Base-by-base conservation (phyloP, 228 moss, liverwort and hornwort species). In the Sphagnum magellanicum region DNA sequence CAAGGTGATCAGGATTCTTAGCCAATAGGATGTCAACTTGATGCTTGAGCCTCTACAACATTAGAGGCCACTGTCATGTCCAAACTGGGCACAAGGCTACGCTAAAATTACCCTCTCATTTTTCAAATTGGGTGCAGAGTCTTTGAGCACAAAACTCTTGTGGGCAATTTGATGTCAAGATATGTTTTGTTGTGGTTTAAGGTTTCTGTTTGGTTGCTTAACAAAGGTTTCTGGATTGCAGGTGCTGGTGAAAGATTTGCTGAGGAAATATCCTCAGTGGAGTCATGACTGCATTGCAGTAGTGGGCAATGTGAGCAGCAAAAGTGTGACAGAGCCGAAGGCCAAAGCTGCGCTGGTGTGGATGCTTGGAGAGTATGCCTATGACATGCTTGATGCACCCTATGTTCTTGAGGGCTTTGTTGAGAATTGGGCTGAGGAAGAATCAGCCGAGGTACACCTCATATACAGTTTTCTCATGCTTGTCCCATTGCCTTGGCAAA, bases 241-340 rank as follows among this genome's bases (percentile, higher is more conserved):
- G 97, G 93, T 98, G 48, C 81, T 98, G 63, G 93, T 98, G 73
- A 98, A 93, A 73, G 97, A 98, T 66, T 87, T 93, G n/a, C 75
- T 98, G 75, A 89, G 97, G 47, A 98, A 93, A 68, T 98, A 98
- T 73, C 93, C 97, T 12, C 97, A 93, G 57, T 98, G 97, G 97
- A 98, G 97, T 81, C 97, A 92, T 79, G 89, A 93, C 75, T 98
- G 97, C 75, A 98, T 98, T 77, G 97, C 97, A 70, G 97, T 98
- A 52, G 91, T 98, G 5, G 97, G 97, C 68, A 90, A 82, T 71
- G 97, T 98, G 65, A 98, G 97, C 87, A 92, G 90, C 72, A 86
- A 98, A 70, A 84, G 79, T 75, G 93, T 98, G 59, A 83, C 90
- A 63, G 97, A 98, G 73, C 93, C 97, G 15, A 98, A 93, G 79